These are phyloP conservation scores for Populus trichocarpa DNA, from an alignment of 441 rosid genomes.

Conservation along the genomic window DNA sequence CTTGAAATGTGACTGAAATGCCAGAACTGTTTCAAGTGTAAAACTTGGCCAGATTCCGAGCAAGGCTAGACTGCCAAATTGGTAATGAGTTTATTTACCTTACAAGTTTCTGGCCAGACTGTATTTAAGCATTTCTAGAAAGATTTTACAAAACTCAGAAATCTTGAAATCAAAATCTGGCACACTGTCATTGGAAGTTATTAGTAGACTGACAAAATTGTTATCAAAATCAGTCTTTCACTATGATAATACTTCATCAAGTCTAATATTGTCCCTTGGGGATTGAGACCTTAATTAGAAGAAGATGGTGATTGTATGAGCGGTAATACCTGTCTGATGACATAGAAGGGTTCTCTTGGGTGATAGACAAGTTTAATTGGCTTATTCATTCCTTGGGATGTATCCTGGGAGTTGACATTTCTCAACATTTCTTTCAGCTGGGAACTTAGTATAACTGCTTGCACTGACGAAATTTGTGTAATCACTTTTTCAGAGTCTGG, in stretches of 20 bases:
- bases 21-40: not conserved
- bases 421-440: slow-evolving; percentile 73
- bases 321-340: slow-evolving; percentile 61
- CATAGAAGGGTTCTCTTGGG: slow-evolving; percentile 73
- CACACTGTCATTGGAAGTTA: not conserved
- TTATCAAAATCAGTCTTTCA: not conserved
- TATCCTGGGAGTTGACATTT: slow-evolving; percentile 38
- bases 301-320: not conserved
- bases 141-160: not conserved
- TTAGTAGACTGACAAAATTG: not conserved
- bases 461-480: slow-evolving; percentile 57
- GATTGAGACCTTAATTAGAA: not conserved
- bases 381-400: slow-evolving; percentile 39
- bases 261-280: not conserved
- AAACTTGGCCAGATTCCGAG: not conserved
- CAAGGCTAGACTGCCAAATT: not conserved
- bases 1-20: not conserved
- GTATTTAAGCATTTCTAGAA: not conserved
- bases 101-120: not conserved
- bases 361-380: slow-evolving; percentile 71
- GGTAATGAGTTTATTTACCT: not conserved
- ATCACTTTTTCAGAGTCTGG: slow-evolving; percentile 67
- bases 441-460: slow-evolving; percentile 63
- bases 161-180: not conserved
- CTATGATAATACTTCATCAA: not conserved